phyloP scores from a whole-genome alignment of 352 stramenopile genomes.

The Pythium dissimile region DNA sequence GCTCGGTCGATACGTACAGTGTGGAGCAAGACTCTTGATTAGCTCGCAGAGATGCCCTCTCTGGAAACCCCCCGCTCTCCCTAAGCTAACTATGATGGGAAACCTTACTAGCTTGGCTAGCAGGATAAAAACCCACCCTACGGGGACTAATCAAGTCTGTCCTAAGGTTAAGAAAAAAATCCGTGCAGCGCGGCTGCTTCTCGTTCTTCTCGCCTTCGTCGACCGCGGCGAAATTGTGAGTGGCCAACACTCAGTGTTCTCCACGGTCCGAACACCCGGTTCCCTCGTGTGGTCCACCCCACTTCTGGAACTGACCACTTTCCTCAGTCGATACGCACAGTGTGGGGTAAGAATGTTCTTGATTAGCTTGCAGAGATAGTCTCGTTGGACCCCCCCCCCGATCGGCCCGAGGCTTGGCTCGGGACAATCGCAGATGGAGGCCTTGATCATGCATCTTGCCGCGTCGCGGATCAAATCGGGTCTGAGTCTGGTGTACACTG shows the following conservation, averaged over 20 bases:
- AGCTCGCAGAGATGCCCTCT: background rate
- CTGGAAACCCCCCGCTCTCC: background rate
- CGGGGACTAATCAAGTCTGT: background rate
- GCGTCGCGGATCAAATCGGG: slow-evolving; percentile 22
- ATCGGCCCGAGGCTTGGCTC: slow-evolving; percentile 9
- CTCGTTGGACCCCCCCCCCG: slow-evolving; percentile 12
- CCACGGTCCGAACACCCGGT: no score
- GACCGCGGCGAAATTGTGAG: background rate
- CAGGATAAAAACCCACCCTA: background rate
- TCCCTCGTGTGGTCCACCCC: no score
- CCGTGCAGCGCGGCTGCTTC: no score
- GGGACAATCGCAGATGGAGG: slow-evolving; percentile 19
- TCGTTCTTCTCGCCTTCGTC: background rate
- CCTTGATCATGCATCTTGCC: slow-evolving; percentile 33
- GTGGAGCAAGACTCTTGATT: background rate
- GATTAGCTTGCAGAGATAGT: slow-evolving; percentile 22
- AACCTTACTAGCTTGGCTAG: background rate
- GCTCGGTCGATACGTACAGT: background rate
- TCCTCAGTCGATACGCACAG: slow-evolving; percentile 1
- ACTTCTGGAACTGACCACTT: background rate
- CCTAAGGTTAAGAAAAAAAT: background rate
- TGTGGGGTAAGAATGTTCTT: slow-evolving; percentile 18
- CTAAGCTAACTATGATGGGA: background rate
- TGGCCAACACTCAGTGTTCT: no score
- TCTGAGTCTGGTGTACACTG: slow-evolving; percentile 22